Conservation (phyloP, 2,329 filamentous ascomycete species). For the Arthrobotrys entomopaga region DNA sequence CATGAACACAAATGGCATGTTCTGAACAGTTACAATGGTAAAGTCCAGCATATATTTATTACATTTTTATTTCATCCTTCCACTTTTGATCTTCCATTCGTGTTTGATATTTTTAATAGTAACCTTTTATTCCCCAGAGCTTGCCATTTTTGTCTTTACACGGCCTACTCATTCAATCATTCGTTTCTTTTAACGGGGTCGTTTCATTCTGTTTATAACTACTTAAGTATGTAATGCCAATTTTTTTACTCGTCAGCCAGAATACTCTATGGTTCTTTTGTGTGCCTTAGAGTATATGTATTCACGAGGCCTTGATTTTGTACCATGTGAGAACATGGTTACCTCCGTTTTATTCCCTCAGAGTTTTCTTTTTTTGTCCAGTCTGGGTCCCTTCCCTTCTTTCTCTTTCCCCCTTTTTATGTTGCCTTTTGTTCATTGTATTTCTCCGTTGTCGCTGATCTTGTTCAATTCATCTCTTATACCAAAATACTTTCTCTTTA, state of each 20-base stretch:
- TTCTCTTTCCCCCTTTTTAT: too few relatives aligned
- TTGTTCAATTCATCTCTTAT: too few relatives aligned
- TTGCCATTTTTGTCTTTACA: conserved; percentile 2
- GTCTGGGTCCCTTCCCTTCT: too few relatives aligned
- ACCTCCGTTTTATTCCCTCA: too few relatives aligned
- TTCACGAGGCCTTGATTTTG: too few relatives aligned
- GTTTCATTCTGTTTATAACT: conserved; percentile 28
- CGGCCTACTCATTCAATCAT: conserved; percentile 1
- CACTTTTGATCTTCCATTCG: conserved; percentile 13
- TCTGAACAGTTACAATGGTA: conserved; percentile 38
- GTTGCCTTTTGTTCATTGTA: too few relatives aligned
- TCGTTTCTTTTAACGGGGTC: conserved; percentile 12
- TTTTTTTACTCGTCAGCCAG: neutral
- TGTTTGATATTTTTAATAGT: conserved; percentile 22
- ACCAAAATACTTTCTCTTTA: too few relatives aligned
- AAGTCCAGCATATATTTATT: neutral
- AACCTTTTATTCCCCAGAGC: conserved; percentile 10
- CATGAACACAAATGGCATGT: conserved; percentile 38
- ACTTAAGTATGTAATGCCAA: conserved; percentile 53
- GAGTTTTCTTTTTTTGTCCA: too few relatives aligned
- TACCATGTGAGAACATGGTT: too few relatives aligned
- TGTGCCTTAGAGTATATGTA: too few relatives aligned
- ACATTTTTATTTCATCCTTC: conserved; percentile 16
- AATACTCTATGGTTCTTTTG: too few relatives aligned
- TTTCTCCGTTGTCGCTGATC: too few relatives aligned